phyloP scores from a whole-genome alignment of 495 filamentous ascomycete species.

The Neurospora intermedia region DNA sequence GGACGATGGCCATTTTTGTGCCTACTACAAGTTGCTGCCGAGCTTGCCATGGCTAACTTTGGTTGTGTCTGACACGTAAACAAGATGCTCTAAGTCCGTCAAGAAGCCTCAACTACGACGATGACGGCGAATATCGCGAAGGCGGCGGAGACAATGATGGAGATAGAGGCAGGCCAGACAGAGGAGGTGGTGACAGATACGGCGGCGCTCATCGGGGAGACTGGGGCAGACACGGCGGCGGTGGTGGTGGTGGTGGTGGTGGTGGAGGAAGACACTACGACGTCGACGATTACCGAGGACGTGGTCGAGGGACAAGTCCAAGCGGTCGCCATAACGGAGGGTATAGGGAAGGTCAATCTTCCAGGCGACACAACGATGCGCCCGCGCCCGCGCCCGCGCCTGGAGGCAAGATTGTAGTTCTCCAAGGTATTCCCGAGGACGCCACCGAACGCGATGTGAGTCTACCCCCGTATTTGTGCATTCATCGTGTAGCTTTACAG shows the following conservation, averaged over 20 bases:
- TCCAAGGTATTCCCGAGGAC: constrained; percentile 20
- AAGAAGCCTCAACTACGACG: constrained; percentile 24
- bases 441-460: constrained; percentile 23
- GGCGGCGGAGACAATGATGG: neutral
- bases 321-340: neutral
- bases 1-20: constrained; percentile 5
- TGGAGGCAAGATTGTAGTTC: constrained; percentile 8
- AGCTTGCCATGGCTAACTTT: constrained; percentile 22
- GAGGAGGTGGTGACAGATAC: neutral
- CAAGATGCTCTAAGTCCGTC: constrained; percentile 15
- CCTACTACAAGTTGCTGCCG: constrained; percentile 4
- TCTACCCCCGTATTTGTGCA: neutral
- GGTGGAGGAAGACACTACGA: neutral
- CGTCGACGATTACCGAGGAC: neutral
- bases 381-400: constrained; percentile 2
- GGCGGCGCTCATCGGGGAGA: neutral
- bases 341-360: neutral
- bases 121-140: constrained; percentile 7
- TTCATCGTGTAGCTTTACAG: neutral
- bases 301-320: neutral
- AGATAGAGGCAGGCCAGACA: neutral
- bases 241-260: neutral
- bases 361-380: neutral
- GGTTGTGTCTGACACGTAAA: constrained; percentile 2
- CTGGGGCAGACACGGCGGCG: neutral